Conservation (phyloP, 805 yeast genomes). For the Saccharomycopsis lassenensis region DNA sequence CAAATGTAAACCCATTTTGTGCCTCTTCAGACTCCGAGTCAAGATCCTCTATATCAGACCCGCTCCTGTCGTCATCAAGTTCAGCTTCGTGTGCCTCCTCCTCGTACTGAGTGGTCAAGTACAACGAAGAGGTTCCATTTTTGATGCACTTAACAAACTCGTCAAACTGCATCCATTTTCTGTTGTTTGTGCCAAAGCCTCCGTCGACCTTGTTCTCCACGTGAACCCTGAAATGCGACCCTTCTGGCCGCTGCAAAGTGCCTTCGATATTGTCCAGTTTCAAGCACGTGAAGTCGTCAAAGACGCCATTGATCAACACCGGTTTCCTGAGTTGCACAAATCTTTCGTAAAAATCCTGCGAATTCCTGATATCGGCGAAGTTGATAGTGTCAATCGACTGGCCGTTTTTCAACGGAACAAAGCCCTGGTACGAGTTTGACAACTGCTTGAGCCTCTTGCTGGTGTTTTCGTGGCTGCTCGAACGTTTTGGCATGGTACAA, state of each 20-base stretch:
- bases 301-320: constrained; percentile 33
- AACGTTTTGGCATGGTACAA: too few relatives aligned
- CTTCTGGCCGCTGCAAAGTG: constrained; percentile 27
- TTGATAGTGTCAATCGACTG: constrained; percentile 19
- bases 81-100: constrained; percentile 23
- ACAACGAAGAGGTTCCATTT: constrained; percentile 35
- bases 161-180: constrained; percentile 39
- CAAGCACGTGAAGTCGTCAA: constrained; percentile 27
- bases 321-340: constrained; percentile 39
- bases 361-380: constrained; percentile 19
- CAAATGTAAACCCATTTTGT: constrained; percentile 21
- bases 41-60: constrained; percentile 5
- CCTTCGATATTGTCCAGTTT: constrained; percentile 27
- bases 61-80: constrained; percentile 20
- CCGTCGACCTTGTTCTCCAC: constrained; percentile 48
- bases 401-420: constrained; percentile 13
- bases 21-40: constrained; percentile 20
- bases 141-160: constrained; percentile 36
- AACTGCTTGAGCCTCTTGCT: background rate
- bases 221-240: constrained; percentile 27
- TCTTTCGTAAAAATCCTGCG: constrained; percentile 26
- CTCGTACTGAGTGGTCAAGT: constrained; percentile 61
- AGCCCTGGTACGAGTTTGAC: constrained; percentile 18
- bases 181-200: constrained; percentile 60
- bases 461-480: too few relatives aligned